Evolutionary conservation across 305 asterid genomes (phyloP).

Genomic region (Petunia hybrid): DNA sequence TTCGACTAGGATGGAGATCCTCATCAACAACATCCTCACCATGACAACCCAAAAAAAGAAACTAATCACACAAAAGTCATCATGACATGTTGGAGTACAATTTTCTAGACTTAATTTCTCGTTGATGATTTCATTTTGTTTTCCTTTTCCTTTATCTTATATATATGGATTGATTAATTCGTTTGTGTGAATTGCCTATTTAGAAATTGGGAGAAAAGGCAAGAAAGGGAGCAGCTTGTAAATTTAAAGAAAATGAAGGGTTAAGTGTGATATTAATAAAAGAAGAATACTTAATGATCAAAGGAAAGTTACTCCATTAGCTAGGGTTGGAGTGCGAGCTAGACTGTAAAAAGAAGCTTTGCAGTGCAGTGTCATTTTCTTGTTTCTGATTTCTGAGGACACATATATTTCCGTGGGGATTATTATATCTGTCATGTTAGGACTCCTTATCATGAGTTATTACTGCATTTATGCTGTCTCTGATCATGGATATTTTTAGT

Average conservation of each 20-base stretch:
- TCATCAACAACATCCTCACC: slow-evolving; percentile 26
- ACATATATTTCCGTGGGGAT: slow-evolving; percentile 57
- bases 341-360: slow-evolving; percentile 40
- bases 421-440: slow-evolving; percentile 35
- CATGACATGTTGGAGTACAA: slow-evolving; percentile 1
- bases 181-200: slow-evolving; percentile 13
- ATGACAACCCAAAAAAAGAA: slow-evolving; percentile 16
- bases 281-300: neutral
- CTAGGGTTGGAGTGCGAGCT: slow-evolving; percentile 51
- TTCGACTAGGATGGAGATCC: slow-evolving; percentile 63
- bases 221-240: slow-evolving; percentile 23
- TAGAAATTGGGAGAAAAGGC: neutral
- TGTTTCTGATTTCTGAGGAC: slow-evolving; percentile 50
- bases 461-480: slow-evolving; percentile 11
- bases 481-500: neutral
- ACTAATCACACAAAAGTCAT: neutral
- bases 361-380: slow-evolving; percentile 80
- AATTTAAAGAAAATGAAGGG: slow-evolving; percentile 34
- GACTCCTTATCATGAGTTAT: neutral
- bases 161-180: slow-evolving; percentile 21
- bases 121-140: slow-evolving; percentile 26
- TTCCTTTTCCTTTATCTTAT: neutral
- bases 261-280: slow-evolving; percentile 2
- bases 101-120: slow-evolving; percentile 8
- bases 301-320: slow-evolving; percentile 29